Evolutionary conservation across 192 early-diverging fungal species (phyloP).

Genomic region (Allomyces javanicus): DNA sequence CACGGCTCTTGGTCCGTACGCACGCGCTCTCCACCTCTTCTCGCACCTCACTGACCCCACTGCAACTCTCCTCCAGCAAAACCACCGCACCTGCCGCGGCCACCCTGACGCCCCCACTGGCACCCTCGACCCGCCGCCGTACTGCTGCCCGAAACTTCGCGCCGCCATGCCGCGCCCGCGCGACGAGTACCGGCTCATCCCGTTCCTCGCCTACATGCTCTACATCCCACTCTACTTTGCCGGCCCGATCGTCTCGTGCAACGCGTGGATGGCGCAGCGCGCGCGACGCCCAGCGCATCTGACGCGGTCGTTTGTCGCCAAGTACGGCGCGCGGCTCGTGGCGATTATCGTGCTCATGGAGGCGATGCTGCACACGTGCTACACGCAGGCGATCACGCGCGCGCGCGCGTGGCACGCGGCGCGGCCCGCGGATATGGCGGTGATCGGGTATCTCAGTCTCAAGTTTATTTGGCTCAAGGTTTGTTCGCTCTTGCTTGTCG

Average conservation of each 20-base stretch:
- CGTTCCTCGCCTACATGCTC: constrained; percentile 61
- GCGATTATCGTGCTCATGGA: constrained; percentile 59
- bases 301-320: constrained; percentile 4
- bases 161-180: constrained; percentile 26
- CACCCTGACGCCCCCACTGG: constrained; percentile 8
- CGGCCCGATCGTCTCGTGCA: constrained; percentile 89
- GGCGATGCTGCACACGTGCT: constrained; percentile 60
- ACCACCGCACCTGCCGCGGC: constrained; percentile 6
- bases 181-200: constrained; percentile 53
- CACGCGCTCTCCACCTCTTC: too few species aligned
- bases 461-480: constrained; percentile 85
- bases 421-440: constrained; percentile 54
- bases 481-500: not conserved
- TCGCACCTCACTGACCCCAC: constrained; percentile 1
- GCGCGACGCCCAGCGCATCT: constrained; percentile 28
- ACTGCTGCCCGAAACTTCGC: constrained; percentile 23
- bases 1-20: not conserved
- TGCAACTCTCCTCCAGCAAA: not conserved
- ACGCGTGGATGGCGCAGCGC: constrained; percentile 69
- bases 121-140: constrained; percentile 10
- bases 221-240: constrained; percentile 85
- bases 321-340: constrained; percentile 54
- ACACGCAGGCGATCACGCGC: constrained; percentile 81
- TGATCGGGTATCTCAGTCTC: constrained; percentile 77
- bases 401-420: constrained; percentile 66